A percentile compares a stretch with the other conserved stretches of the same genome.
phyloP scores from a whole-genome alignment of 805 yeast genomes.

The Monosporozyma aerobia region DNA sequence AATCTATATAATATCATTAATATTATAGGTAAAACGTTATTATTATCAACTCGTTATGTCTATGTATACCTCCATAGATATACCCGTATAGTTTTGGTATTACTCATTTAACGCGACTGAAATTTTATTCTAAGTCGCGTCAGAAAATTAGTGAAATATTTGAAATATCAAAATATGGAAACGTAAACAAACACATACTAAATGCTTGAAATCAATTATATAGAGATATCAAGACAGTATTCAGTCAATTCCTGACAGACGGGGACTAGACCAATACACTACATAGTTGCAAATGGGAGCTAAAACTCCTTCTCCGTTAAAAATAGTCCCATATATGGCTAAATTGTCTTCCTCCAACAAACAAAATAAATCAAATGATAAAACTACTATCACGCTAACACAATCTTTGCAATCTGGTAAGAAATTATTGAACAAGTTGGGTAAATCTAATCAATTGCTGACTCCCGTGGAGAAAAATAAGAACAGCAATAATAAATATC shows the following conservation, averaged over 20 bases:
- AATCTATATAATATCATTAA: constrained; percentile 23
- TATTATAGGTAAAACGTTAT: constrained; percentile 25
- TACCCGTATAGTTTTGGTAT: not conserved
- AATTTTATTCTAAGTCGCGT: not conserved
- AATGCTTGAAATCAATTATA: not conserved
- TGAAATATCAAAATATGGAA: not conserved
- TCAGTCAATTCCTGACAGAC: not conserved
- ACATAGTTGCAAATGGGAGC: not conserved
- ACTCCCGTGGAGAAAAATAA: constrained; percentile 7
- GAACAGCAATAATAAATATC: not conserved
- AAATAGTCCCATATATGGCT: not conserved
- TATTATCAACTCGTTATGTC: not conserved
- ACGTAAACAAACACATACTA: not conserved
- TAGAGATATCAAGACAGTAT: not conserved
- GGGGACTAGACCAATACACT: not conserved
- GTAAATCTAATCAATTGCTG: constrained; percentile 3
- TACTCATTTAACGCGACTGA: not conserved
- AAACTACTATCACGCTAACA: not conserved
- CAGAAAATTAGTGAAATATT: not conserved
- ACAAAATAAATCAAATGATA: not conserved
- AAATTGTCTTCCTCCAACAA: not conserved
- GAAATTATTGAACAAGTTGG: constrained; percentile 6
- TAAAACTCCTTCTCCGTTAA: not conserved
- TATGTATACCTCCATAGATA: not conserved
- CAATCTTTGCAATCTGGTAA: constrained; percentile 1